A percentile compares a stretch with the other conserved stretches of the same genome.
phyloP scores from a whole-genome alignment of 495 filamentous ascomycete species.

The Pseudevernia furfuracea region DNA sequence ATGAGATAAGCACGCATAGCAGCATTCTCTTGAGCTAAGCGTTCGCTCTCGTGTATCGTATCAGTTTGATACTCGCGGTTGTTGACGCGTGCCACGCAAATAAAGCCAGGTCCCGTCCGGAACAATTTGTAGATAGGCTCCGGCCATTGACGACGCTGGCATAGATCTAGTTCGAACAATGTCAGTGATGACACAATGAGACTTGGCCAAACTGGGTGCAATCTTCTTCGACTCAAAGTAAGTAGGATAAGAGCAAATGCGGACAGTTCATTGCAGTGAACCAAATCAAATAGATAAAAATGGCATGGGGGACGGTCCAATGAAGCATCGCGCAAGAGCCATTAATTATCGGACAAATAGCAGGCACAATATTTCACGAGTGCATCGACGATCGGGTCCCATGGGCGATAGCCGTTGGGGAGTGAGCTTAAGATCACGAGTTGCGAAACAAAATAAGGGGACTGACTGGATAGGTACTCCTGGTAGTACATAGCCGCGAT shows the following conservation, averaged over 20 bases:
- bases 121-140: slow-evolving; percentile 86
- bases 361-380: neutral
- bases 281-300: neutral
- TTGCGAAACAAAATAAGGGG: slow-evolving; percentile 12
- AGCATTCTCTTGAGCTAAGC: slow-evolving; percentile 84
- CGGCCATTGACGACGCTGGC: slow-evolving; percentile 89
- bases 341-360: neutral
- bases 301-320: neutral
- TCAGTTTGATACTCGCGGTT: slow-evolving; percentile 94
- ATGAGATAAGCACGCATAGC: slow-evolving; percentile 97
- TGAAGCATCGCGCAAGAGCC: neutral
- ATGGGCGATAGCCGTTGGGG: neutral
- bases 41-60: slow-evolving; percentile 68
- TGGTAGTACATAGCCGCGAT: slow-evolving; percentile 48
- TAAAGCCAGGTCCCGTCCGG: slow-evolving; percentile 59
- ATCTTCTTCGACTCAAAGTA: neutral
- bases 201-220: neutral
- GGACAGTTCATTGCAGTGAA: neutral
- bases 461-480: slow-evolving; percentile 62
- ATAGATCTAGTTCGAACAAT: slow-evolving; percentile 64
- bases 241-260: neutral
- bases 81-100: slow-evolving; percentile 90
- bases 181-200: slow-evolving; percentile 1
- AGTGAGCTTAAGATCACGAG: neutral
- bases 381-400: neutral